Evolutionary conservation across 2,329 filamentous ascomycete genomes (phyloP), one percentile per base, ranked within the genome.

Genomic region (Colletotrichum sp.): DNA sequence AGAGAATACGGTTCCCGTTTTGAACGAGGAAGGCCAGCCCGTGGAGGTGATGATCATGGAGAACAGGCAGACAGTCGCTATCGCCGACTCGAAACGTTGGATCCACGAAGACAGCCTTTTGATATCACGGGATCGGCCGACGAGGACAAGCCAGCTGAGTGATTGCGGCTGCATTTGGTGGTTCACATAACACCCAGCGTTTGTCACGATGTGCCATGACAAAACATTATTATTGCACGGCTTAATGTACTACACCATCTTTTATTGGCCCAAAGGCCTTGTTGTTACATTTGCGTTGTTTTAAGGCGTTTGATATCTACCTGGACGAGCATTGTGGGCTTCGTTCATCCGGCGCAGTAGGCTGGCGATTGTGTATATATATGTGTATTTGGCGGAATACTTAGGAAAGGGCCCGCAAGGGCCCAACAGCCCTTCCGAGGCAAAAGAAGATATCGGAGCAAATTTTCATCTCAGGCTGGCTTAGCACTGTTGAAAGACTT

Each of bases 81-180:
- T 69, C 18, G 68, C 75, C 10, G 75, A 76, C 28, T 68, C 76
- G 10, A 76, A 71, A 28, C 76, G 76, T 4, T 76, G 75, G 76
- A 34, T 71, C 28, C 70, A 76, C 49, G 75, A 72, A 28, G 68
- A 77, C 55, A 72, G 74, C 39, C 39, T 67, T 2, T 28, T 76
- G 28, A 39, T 76, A n/a, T 75, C 57, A 13, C 65, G 69, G 70
- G 77, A 67, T 28, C 49, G 66, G 8, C 71, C 75, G 15, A 16
- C 66, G n/a, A 24, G 71, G 39, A 76, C 75, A 7, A 71, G 79
- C 26, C 85, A 89, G 65, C 82, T 90, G 71, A 90, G 87, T 72
- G 84, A 87, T 44, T 91, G 90, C 71, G 89, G 88, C 10, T 91
- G 90, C 77, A 84, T 90, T 78, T 91, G 89, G 89, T 90, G 86